Evolutionary conservation across 352 stramenopile genomes (phyloP).

Genomic region (Phytophthora pisi): DNA sequence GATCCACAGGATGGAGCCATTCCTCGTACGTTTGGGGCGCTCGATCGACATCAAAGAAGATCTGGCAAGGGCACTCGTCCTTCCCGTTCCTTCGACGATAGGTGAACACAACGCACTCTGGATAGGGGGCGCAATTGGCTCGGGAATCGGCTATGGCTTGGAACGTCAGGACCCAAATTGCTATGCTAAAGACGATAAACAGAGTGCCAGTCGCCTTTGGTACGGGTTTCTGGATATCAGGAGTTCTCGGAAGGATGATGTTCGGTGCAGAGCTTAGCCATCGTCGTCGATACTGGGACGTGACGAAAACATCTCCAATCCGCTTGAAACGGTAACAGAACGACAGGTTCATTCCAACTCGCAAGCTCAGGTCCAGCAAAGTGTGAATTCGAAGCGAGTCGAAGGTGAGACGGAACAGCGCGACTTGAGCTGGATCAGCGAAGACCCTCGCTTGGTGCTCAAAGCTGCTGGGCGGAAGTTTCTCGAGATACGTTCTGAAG

Average conservation of each 20-base stretch:
- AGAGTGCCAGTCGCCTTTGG: constrained; percentile 24
- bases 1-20: constrained; percentile 27
- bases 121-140: constrained; percentile 22
- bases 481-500: constrained; percentile 30
- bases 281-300: constrained; percentile 14
- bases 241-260: neutral
- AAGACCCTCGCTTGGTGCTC: constrained; percentile 38
- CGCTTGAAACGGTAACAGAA: constrained; percentile 33
- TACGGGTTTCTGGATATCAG: constrained; percentile 9
- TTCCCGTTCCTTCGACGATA: constrained; percentile 22
- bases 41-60: constrained; percentile 29
- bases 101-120: constrained; percentile 32
- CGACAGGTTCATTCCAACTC: constrained; percentile 32
- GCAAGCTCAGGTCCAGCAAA: constrained; percentile 28
- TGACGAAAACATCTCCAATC: constrained; percentile 19
- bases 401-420: constrained; percentile 36
- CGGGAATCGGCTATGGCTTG: constrained; percentile 19
- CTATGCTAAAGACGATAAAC: constrained; percentile 20
- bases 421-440: constrained; percentile 38
- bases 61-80: constrained; percentile 19
- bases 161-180: constrained; percentile 23
- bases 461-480: constrained; percentile 27
- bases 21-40: constrained; percentile 30
- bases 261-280: neutral
- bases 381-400: constrained; percentile 37